Base-by-base conservation (phyloP, 1,284 basidiomycete species). In the Waitea zeae region DNA sequence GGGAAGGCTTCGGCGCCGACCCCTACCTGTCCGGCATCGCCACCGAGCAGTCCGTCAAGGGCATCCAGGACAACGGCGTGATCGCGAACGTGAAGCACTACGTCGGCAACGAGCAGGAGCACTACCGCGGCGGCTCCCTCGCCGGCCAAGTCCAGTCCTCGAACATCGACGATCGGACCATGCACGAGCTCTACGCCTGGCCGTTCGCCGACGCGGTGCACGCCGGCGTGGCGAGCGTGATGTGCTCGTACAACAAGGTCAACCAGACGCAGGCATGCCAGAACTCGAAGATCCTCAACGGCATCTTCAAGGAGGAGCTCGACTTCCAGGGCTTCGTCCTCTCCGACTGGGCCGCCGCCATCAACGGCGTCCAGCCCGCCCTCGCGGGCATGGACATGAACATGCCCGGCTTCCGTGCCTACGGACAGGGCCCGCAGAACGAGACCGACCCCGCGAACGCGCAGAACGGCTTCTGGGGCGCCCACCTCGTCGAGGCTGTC, bases 1-100 rank as follows among this genome's bases (percentile, higher is more conserved):
- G 76, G 74, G 81, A 76, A 49, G 67, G 71, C 18, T 76, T 74
- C 41, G 67, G 74, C 35, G 64, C 62, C 3, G 31, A 57, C 41
- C 62, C 64, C 2, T 67, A 62, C 44, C 52, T 70, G 7, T 42
- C 51, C 42, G 58, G 60, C 15, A 56, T 57, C 37, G 58, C 54
- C 0, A 54, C 61, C 0, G 56, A 52, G 19, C 48, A 56, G 41
- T 64, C 59, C 12, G 52, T 69, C 41, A 42, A 50, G 13, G 67
- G 67, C 3, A 47, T 66, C 20, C 68, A 71, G 43, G 44, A 49
- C 24, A 46, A 51, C 1, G 64, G 65, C 22, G 64, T 70, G 1
- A 63, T 52, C 9, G 51, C 56, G 1, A 51, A 47, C 22, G 62
- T 59, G 24, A 67, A 66, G 26, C 30, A 19, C 6, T 31, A 15